A percentile compares a stretch with the other conserved stretches of the same genome.
Evolutionary conservation across 202 grass and related monocot species (phyloP).

Genomic region (Setaria viridis): DNA sequence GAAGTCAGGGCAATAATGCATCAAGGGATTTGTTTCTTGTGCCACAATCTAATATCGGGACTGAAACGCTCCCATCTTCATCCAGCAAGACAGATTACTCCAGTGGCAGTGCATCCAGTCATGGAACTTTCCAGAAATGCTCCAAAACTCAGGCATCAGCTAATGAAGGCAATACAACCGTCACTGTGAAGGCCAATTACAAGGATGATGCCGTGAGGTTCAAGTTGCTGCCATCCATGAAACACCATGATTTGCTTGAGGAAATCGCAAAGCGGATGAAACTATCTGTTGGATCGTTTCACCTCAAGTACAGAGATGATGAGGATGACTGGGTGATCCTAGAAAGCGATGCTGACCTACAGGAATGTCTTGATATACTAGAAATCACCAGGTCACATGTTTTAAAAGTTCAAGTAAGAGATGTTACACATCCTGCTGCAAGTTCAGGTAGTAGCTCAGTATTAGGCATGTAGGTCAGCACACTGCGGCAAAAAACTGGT

Average conservation of each 20-base stretch:
- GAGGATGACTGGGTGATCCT: constrained; percentile 71
- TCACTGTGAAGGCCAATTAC: constrained; percentile 67
- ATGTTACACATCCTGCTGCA: constrained; percentile 39
- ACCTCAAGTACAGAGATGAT: constrained; percentile 70
- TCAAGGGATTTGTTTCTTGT: neutral
- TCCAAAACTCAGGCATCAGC: neutral
- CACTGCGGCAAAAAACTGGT: neutral
- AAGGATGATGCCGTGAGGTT: constrained; percentile 59
- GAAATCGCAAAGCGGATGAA: constrained; percentile 67
- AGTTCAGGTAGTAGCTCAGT: constrained; percentile 53
- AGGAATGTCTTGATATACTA: constrained; percentile 62
- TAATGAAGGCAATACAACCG: neutral
- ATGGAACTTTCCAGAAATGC: constrained; percentile 40
- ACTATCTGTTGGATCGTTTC: constrained; percentile 49
- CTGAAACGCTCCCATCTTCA: constrained; percentile 25
- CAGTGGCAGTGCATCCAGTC: constrained; percentile 47
- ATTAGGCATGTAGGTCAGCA: neutral
- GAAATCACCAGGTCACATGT: constrained; percentile 21
- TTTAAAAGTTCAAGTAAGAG: constrained; percentile 60
- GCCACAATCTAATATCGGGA: constrained; percentile 27
- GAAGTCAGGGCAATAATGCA: constrained; percentile 27
- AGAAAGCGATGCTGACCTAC: constrained; percentile 56
- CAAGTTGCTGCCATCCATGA: constrained; percentile 50
- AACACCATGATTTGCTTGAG: constrained; percentile 46
- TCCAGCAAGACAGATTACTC: constrained; percentile 54